Percentiles rank a stretch among this genome's conserved stretches.
Conservation (phyloP, 257 asterid species). For the Solanum pinnatisectum region DNA sequence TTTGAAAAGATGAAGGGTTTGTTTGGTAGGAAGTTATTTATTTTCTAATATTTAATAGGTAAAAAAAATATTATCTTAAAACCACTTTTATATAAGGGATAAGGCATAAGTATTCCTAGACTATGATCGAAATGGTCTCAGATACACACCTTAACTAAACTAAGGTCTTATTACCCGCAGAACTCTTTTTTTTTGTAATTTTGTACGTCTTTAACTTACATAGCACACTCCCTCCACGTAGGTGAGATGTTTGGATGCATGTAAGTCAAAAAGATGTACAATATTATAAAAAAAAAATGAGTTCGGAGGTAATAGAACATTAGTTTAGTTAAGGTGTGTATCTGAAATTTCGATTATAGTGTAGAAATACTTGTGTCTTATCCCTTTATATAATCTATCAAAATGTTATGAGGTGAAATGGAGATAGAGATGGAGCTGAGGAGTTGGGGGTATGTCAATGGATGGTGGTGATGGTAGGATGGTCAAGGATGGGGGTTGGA, state of each 20-base stretch:
- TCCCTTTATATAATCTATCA: neutral
- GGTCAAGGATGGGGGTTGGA: neutral
- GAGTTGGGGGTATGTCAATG: neutral
- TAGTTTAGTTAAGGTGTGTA: too few relatives aligned
- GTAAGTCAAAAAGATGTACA: neutral
- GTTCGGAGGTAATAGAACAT: too few relatives aligned
- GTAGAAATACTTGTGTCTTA: neutral
- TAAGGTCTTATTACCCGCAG: neutral
- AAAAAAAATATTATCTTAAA: neutral
- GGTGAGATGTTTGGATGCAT: neutral
- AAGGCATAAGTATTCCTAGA: neutral
- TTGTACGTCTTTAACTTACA: neutral
- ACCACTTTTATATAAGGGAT: neutral
- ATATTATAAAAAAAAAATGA: too few relatives aligned
- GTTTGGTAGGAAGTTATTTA: neutral
- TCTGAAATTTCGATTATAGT: too few relatives aligned
- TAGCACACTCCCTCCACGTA: neutral
- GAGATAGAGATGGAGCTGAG: neutral
- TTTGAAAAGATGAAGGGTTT: neutral
- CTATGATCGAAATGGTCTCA: too few relatives aligned
- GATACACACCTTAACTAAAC: too few relatives aligned
- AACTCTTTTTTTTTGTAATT: too few relatives aligned
- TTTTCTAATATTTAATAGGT: neutral
- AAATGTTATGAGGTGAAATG: neutral
- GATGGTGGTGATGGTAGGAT: neutral